Base-by-base conservation (phyloP, 768 basidiomycete genomes). In the Coprinellus micaceus region DNA sequence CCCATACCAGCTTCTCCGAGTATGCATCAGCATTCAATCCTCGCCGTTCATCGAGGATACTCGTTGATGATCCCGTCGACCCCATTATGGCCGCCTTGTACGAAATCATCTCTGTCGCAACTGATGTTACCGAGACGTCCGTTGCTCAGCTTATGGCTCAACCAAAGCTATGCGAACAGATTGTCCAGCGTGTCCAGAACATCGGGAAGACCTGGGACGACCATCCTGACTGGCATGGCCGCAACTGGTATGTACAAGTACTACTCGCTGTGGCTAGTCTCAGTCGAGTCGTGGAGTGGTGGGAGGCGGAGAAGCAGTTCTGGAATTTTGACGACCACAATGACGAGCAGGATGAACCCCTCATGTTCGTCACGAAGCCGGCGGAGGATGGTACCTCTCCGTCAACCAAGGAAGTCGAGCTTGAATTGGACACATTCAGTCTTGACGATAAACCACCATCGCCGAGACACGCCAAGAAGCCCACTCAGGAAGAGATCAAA, bases 271-370 rank as follows among this genome's bases (percentile, higher is more conserved):
- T 98, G 47, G 97, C 97, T 29, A 94, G 92, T 65, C 84, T 99
- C 60, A 91, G 89, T 70, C 89, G 96, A 56, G 97, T 98, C 26
- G 89, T 98, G 60, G 97, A 98, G 67, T 99, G 97, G 96, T 98
- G 94, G 94, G 95, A 97, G 71, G 97, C 97, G 11, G 96, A 98
- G 76, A 95, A 95, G 66, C 93, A 95, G 63, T 99, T 99, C 71
- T 99, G 97, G 97, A 97, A 97, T 66, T 98, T 98, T 67, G 91
- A 95, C 66, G 91, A 93, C 66, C 88, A 89, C 59, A 89, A 90
- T 44, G 87, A 91, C 57, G 93, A 94, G 63, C 85, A 89, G 67
- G 89, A 92, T 54, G 96, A 98, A 61, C 92, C 93, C 1, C 75
- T 98, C 49, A 84, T 88, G 61, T 98, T 98, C 66, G 93, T 98